phyloP scores from a whole-genome alignment of 177 flowering plant species.

The Vitis hybrid region DNA sequence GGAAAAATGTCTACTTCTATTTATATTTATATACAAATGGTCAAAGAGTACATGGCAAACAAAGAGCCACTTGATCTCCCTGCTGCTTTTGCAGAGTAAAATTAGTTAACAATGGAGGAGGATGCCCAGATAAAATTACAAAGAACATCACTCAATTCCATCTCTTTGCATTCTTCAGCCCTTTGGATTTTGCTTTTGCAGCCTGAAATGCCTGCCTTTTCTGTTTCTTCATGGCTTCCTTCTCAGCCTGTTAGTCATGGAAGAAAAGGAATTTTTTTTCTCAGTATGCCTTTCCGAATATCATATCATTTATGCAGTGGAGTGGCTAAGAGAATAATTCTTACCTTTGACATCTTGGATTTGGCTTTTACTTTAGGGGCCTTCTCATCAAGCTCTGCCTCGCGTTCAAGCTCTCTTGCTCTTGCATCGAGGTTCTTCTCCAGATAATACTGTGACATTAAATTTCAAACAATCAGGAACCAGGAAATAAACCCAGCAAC shows the following conservation, averaged over 20 bases:
- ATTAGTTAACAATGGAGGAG: slow-evolving; percentile 4
- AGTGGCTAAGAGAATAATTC: background rate
- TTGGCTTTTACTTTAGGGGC: slow-evolving; percentile 91
- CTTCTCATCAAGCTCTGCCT: slow-evolving; percentile 90
- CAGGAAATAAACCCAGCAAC: background rate
- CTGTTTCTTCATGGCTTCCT: slow-evolving; percentile 91
- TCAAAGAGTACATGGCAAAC: too few species aligned
- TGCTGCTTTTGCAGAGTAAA: slow-evolving; percentile 1
- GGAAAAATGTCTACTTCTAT: too few species aligned
- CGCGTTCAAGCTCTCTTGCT: slow-evolving; percentile 71
- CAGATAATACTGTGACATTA: slow-evolving; percentile 70
- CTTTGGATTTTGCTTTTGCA: slow-evolving; percentile 83
- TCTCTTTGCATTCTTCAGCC: slow-evolving; percentile 78
- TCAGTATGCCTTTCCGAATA: background rate
- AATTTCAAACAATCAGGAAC: slow-evolving; percentile 7
- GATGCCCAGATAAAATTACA: background rate
- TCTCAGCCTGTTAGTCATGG: slow-evolving; percentile 65
- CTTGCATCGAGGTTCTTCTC: slow-evolving; percentile 97
- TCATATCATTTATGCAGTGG: background rate
- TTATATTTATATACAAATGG: too few species aligned
- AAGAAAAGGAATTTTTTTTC: background rate
- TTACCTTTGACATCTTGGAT: slow-evolving; percentile 97
- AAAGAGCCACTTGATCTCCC: background rate
- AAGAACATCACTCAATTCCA: slow-evolving; percentile 66
- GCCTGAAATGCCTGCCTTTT: slow-evolving; percentile 81